These are phyloP conservation scores for Phytophthora foliorum DNA, from an alignment of 352 stramenopile genomes.

Conservation along the genomic window DNA sequence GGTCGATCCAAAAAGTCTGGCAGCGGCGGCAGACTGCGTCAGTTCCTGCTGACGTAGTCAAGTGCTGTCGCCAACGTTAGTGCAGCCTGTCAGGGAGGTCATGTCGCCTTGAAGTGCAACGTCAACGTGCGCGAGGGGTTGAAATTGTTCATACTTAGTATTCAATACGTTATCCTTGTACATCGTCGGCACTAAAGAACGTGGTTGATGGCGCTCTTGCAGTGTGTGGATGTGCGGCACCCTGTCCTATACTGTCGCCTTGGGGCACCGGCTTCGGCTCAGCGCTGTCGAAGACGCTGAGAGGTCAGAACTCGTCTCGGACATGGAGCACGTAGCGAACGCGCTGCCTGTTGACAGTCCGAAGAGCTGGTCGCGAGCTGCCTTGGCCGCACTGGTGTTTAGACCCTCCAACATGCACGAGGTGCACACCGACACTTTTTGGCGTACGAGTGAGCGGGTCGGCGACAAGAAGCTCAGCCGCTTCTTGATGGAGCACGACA, in stretches of 20 bases:
- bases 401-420: constrained; percentile 40
- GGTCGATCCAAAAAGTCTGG: no score
- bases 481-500: constrained; percentile 54
- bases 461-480: constrained; percentile 40
- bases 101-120: background rate
- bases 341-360: constrained; percentile 21
- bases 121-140: background rate
- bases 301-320: constrained; percentile 35
- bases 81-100: background rate
- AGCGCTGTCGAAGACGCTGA: constrained; percentile 19
- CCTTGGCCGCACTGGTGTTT: constrained; percentile 26
- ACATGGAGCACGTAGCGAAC: constrained; percentile 36
- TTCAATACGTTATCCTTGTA: constrained; percentile 29
- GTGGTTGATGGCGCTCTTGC: constrained; percentile 9
- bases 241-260: constrained; percentile 18
- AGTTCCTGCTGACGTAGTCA: background rate
- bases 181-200: constrained; percentile 35
- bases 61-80: background rate
- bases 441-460: constrained; percentile 26
- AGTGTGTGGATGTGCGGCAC: constrained; percentile 1
- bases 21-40: no score
- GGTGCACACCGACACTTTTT: constrained; percentile 36
- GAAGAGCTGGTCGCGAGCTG: constrained; percentile 39
- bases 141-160: constrained; percentile 11
- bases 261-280: constrained; percentile 12